A percentile compares a stretch with the other conserved stretches of the same genome.
Conservation (phyloP, 768 basidiomycete species). For the Saitozyma sp. region DNA sequence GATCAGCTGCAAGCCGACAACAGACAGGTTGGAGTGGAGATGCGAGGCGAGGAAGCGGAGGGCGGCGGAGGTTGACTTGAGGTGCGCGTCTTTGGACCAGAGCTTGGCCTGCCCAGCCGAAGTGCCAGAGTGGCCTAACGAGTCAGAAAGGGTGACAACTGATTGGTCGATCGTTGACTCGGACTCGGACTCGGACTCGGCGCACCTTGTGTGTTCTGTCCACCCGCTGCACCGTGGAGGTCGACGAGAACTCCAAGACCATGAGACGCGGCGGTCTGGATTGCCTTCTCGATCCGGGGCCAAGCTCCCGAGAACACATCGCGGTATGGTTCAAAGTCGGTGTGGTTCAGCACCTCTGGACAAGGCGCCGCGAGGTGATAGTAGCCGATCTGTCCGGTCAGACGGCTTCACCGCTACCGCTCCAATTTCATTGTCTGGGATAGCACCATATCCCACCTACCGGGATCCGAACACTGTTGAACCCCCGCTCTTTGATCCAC, state of each 20-base stretch:
- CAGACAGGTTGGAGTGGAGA: conserved; percentile 56
- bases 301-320: conserved; percentile 65
- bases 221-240: conserved; percentile 79
- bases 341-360: conserved; percentile 66
- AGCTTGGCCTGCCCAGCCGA: conserved; percentile 54
- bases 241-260: conserved; percentile 81
- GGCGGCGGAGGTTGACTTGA: conserved; percentile 45
- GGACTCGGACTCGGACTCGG: too few relatives aligned
- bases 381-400: conserved; percentile 63
- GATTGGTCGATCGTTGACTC: not conserved
- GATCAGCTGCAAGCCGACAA: conserved; percentile 62
- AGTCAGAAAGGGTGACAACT: not conserved
- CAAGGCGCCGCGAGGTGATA: conserved; percentile 77
- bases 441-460: conserved; percentile 52
- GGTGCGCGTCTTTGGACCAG: conserved; percentile 43
- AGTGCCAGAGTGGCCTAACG: conserved; percentile 55
- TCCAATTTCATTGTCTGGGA: not conserved
- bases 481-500: conserved; percentile 61
- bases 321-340: conserved; percentile 65
- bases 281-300: conserved; percentile 62
- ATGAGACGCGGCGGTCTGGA: conserved; percentile 64
- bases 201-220: conserved; percentile 48
- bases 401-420: not conserved
- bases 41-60: conserved; percentile 50
- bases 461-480: conserved; percentile 66